phyloP scores from a whole-genome alignment of 805 yeast genomes.

The Candida endomychidarum region DNA sequence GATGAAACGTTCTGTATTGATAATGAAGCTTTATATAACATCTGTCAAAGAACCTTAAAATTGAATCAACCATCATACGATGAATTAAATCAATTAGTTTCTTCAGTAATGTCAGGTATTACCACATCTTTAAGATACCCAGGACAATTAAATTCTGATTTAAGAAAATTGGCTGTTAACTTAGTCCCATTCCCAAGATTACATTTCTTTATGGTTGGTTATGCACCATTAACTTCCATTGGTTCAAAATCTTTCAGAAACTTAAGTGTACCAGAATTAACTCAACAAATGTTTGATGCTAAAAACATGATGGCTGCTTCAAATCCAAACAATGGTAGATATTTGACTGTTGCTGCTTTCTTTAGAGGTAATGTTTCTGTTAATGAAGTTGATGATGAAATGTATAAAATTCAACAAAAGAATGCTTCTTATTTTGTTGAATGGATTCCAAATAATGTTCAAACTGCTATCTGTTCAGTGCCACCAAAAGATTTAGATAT shows the following conservation, averaged over 20 bases:
- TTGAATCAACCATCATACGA: slow-evolving; percentile 74
- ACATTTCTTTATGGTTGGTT: slow-evolving; percentile 94
- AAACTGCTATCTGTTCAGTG: slow-evolving; percentile 89
- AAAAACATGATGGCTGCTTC: slow-evolving; percentile 96
- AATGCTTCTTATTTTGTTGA: slow-evolving; percentile 85
- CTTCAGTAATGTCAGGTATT: slow-evolving; percentile 93
- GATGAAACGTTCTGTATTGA: slow-evolving; percentile 95
- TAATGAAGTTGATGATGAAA: slow-evolving; percentile 93
- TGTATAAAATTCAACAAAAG: slow-evolving; percentile 79
- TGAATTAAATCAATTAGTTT: slow-evolving; percentile 79
- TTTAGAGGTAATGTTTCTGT: slow-evolving; percentile 92
- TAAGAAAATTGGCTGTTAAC: slow-evolving; percentile 91
- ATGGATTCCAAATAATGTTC: slow-evolving; percentile 96
- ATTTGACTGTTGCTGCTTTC: slow-evolving; percentile 90
- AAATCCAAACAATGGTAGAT: slow-evolving; percentile 87
- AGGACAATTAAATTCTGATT: slow-evolving; percentile 90
- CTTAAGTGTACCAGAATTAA: slow-evolving; percentile 83
- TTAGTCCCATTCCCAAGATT: slow-evolving; percentile 93
- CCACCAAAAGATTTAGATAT: slow-evolving; percentile 83
- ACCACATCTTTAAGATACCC: slow-evolving; percentile 93
- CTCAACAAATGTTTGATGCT: slow-evolving; percentile 91
- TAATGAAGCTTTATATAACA: slow-evolving; percentile 89
- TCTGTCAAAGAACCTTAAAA: slow-evolving; percentile 83
- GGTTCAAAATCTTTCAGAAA: slow-evolving; percentile 82
- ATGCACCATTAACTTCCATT: slow-evolving; percentile 84